Base-by-base conservation (phyloP, 2,329 filamentous ascomycete species). In the Pyricularia grisea region DNA sequence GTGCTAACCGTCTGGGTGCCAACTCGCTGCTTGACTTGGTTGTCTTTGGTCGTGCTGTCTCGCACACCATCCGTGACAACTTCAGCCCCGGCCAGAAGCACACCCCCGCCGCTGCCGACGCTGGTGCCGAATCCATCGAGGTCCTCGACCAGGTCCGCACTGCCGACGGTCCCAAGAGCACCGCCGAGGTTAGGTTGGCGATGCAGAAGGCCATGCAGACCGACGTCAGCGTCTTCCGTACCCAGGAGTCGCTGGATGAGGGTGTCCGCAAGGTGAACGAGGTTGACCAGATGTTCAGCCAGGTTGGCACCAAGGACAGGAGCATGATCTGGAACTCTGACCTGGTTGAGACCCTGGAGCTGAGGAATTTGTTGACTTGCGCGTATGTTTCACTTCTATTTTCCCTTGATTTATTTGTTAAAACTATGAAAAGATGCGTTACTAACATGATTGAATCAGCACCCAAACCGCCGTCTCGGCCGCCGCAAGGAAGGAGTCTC, bases 291-390 rank as follows among this genome's bases (percentile, higher is more conserved):
- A 86, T 84, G 76, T 98, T 91, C 83, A 82, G 85, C 75, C 85
- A 97, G 77, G 90, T 98, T 74, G 92, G 93, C 77, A 97, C 92
- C 83, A 97, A 97, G 88, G 94, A 98, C 81, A 92, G 95, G 81
- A 96, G 92, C 87, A 97, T 98, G 94, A 98, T 98, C 85, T 98
- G 94, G 94, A 98, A 98, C 89, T 93, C 92, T 28, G 94, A 98
- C 78, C 88, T 98, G 58, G 93, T 97, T 71, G 94, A 98, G 87
- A 97, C 94, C 9, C 88, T 99, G 69, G 95, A 99, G 83, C 85
- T 98, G 77, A 88, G 94, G 77, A 99, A 99, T 81, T 82, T 99
- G 77, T 84, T 99, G 78, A 98, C 95, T 77, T 98, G 95, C 89
- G 94, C 94, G 88, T 93, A 89, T 84, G 90, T 91, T 72, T 67